Percentiles rank a stretch among this genome's conserved stretches.
phyloP scores from a whole-genome alignment of 192 early-diverging fungal genomes.

The Entrophospora sp. region DNA sequence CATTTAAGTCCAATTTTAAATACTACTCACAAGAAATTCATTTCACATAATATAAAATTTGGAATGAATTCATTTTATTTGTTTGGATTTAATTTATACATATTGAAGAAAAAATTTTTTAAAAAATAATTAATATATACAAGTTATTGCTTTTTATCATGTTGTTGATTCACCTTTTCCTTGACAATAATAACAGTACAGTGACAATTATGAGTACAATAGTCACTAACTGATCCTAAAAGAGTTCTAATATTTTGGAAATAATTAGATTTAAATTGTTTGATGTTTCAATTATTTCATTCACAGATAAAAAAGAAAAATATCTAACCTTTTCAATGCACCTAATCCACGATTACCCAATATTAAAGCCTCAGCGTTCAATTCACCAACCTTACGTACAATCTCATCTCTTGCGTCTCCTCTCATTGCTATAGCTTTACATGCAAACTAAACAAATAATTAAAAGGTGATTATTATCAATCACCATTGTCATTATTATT shows the following conservation, averaged over 20 bases:
- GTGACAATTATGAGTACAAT: slow-evolving; percentile 32
- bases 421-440: slow-evolving; percentile 46
- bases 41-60: too few relatives aligned
- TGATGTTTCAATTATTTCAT: too few relatives aligned
- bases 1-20: too few relatives aligned
- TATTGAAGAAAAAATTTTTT: too few relatives aligned
- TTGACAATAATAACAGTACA: slow-evolving; percentile 31
- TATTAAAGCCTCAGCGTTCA: slow-evolving; percentile 51
- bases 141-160: too few relatives aligned
- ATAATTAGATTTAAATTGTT: too few relatives aligned
- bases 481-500: neutral
- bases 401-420: slow-evolving; percentile 59
- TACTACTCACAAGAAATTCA: too few relatives aligned
- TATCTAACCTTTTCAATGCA: slow-evolving; percentile 31
- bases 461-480: neutral
- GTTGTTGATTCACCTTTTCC: too few relatives aligned
- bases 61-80: too few relatives aligned
- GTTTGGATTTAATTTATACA: too few relatives aligned
- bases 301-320: too few relatives aligned
- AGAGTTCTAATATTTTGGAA: slow-evolving; percentile 22
- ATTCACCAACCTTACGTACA: slow-evolving; percentile 44
- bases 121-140: too few relatives aligned
- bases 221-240: slow-evolving; percentile 41
- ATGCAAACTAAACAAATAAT: slow-evolving; percentile 26
- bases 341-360: slow-evolving; percentile 57